phyloP scores from a whole-genome alignment of 75 land plant genomes.

The Selaginella moellendorffii region DNA sequence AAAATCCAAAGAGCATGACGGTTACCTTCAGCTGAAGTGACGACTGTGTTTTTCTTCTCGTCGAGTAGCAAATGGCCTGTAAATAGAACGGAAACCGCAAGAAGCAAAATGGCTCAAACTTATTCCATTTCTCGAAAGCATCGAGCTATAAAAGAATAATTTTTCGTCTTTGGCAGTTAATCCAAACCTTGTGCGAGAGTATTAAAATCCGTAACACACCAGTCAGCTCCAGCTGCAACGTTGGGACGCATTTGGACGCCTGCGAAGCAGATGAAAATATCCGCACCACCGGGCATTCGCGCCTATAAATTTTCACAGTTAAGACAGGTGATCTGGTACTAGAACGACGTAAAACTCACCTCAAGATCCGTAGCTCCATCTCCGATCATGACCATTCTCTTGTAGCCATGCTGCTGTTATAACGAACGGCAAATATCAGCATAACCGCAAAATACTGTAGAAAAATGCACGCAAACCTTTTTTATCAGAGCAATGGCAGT shows the following conservation, averaged over 20 bases:
- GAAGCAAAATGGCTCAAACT: too few species aligned
- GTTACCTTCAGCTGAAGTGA: slow-evolving; percentile 85
- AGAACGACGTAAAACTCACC: too few species aligned
- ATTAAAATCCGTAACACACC: slow-evolving; percentile 58
- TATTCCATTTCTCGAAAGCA: slow-evolving; percentile 36
- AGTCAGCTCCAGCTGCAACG: slow-evolving; percentile 73
- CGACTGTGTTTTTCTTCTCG: slow-evolving; percentile 63
- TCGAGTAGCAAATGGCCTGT: too few species aligned
- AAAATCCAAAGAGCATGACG: slow-evolving; percentile 78
- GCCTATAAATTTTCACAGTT: slow-evolving; percentile 31
- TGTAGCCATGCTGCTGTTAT: slow-evolving; percentile 52
- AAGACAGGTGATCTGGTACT: background rate
- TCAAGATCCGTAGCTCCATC: slow-evolving; percentile 99
- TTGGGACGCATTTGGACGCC: slow-evolving; percentile 60
- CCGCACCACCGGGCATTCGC: slow-evolving; percentile 70
- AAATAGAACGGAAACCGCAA: too few species aligned
- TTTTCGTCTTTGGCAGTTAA: too few species aligned
- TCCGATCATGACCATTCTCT: slow-evolving; percentile 76
- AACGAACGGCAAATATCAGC: background rate
- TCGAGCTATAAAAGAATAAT: too few species aligned
- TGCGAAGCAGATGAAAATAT: slow-evolving; percentile 72
- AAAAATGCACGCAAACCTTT: slow-evolving; percentile 33
- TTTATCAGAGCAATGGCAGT: slow-evolving; percentile 63
- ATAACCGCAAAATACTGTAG: too few species aligned
- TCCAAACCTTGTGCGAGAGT: slow-evolving; percentile 43